Conservation (phyloP, 768 basidiomycete species). For the Leccinellum albellum region DNA sequence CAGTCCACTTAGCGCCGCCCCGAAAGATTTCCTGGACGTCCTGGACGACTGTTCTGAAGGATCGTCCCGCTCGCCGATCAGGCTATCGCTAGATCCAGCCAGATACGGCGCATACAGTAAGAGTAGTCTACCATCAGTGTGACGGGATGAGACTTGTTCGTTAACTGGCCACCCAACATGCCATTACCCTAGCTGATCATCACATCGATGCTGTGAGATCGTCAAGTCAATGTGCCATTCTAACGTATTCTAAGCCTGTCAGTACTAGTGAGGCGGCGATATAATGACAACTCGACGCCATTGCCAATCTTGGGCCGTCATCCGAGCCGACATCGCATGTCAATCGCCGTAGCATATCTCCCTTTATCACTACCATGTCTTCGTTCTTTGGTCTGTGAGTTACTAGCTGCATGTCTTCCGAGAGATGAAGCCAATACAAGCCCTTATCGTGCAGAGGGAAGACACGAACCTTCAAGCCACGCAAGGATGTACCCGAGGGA, state of each 20-base stretch:
- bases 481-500: constrained; percentile 91
- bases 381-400: constrained; percentile 87
- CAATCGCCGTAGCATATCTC: constrained; percentile 7
- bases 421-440: constrained; percentile 10
- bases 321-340: constrained; percentile 4
- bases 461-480: constrained; percentile 93
- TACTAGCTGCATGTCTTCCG: background rate
- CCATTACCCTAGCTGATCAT: background rate
- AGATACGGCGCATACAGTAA: background rate
- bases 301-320: constrained; percentile 14
- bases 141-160: background rate
- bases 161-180: background rate
- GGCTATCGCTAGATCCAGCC: background rate
- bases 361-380: constrained; percentile 50
- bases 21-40: background rate
- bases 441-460: constrained; percentile 58
- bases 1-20: background rate
- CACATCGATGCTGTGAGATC: background rate
- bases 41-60: background rate
- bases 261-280: constrained; percentile 1
- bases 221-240: background rate
- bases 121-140: background rate
- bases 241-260: background rate
- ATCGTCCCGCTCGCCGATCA: background rate
- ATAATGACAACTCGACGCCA: background rate